Base-by-base conservation (phyloP, 768 basidiomycete species). In the Pleurotus platypus region DNA sequence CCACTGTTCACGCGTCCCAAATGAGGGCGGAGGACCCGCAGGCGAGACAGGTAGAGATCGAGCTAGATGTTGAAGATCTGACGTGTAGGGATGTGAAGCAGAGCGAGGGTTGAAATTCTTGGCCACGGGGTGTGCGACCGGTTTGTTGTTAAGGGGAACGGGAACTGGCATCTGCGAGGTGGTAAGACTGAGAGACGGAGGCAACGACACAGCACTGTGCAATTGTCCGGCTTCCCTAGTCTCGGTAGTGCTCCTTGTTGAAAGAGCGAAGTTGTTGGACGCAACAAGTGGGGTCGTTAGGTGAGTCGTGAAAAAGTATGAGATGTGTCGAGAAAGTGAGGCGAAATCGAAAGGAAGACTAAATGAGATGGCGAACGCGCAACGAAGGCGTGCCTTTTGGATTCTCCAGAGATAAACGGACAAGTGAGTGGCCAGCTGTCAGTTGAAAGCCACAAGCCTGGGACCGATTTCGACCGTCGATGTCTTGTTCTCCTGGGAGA, bases 351-450 rank as follows among this genome's bases (percentile, higher is more conserved):
- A 67, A 30, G 42, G 56, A 50, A 59, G 57, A 57, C 57, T 58
- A 61, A 46, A 63, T 62, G 67, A 60, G 59, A 66, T 82, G 90
- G 89, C 89, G 77, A 78, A 92, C 90, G 90, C 90, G 80, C 90
- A 91, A 79, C 87, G 80, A 92, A 92, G 90, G 90, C 90, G 90
- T 82, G 89, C 89, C 89, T 91, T 91, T 92, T 91, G 67, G 62
- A 62, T 66, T 70, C 70, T 69, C 67, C 61, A 63, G 67, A 49
- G 62, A 58, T 64, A 64, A 60, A 57, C 59, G 70, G 62, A 66
- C 66, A 63, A 66, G 65, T 67, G 64, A 63, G 64, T 64, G 64
- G 66, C 69, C 67, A 66, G 63, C 63, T 69, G 63, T 64, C 63
- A 58, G 59, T 63, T 66, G 63, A 51, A 60, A 62, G 62, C 66